phyloP scores from a whole-genome alignment of 2,329 filamentous ascomycete species.

The Ascochyta rabiei region DNA sequence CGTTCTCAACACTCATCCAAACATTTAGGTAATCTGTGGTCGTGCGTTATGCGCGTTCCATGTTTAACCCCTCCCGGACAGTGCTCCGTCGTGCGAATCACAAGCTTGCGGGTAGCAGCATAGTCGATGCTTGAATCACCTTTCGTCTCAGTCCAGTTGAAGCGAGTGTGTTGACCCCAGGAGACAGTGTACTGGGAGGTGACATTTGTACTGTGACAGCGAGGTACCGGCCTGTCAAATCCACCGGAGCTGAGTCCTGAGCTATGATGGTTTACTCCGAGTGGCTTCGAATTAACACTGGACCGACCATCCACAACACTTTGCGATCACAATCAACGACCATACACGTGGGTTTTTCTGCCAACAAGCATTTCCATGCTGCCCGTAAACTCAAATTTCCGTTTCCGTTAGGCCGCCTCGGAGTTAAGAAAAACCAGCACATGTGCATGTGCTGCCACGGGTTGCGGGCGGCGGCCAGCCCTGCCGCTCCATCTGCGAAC shows the following conservation, averaged over 20 bases:
- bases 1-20: background rate
- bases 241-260: background rate
- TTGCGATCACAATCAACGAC: background rate
- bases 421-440: background rate
- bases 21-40: background rate
- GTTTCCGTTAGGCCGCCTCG: conserved; percentile 1
- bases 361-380: conserved; percentile 5
- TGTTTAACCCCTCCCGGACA: background rate
- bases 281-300: background rate
- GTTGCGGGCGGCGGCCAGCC: conserved; percentile 8
- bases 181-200: background rate
- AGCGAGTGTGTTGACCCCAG: background rate
- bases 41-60: background rate
- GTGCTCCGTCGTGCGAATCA: background rate
- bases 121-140: background rate
- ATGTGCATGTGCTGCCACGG: conserved; percentile 7
- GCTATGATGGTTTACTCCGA: background rate
- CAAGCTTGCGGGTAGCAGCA: background rate
- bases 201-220: background rate
- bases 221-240: background rate
- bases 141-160: background rate
- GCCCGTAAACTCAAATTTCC: background rate
- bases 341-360: conserved; percentile 5
- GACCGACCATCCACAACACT: conserved; percentile 3
- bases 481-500: conserved; percentile 4